Base-by-base conservation (phyloP, 257 asterid genomes). In the Petunia secreta region DNA sequence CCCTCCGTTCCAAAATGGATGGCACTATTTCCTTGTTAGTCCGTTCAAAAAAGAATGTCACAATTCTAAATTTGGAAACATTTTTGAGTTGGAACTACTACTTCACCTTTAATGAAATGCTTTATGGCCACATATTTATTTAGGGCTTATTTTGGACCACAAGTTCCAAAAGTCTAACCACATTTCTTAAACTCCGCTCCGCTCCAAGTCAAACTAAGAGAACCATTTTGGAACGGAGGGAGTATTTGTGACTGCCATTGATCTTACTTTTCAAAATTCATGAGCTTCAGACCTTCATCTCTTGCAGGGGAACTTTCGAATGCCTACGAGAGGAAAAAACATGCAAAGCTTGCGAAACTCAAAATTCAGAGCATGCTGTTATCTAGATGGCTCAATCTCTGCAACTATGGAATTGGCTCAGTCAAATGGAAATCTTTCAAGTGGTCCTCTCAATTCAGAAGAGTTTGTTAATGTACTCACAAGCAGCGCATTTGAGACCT, bases 281-380 rank as follows among this genome's bases (percentile, higher is more conserved):
- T 71, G 62, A 50, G 50, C 44, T 48, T 71, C 34, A 25, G 25
- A 25, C 25, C 25, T 25, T 25, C 25, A 65, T 40, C 40, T 36
- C n/a, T 63, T 58, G 74, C 80, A 86, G 87, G 86, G 38, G 43
- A 83, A 69, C 60, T 77, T 82, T 52, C 79, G 6, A 55, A 52
- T 79, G 75, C 81, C 62, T 25, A 34, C 74, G 60, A 79, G 82
- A 79, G 82, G 84, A 79, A 63, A 54, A 63, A 39, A 40, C 39
- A 53, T 36, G 5, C 76, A 48, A 10, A 50, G 48, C 63, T 66
- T 77, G 39, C 69, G 44, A 77, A 50, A 75, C 46, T 34, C 82
- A 8, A 67, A 14, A 43, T 80, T 25, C 78, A 81, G 69, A 66
- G 85, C 87, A 10, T 85, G 75, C 59, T 85, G 85, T 82, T 87